A percentile compares a stretch with the other conserved stretches of the same genome.
Evolutionary conservation across 2,329 filamentous ascomycete species (phyloP).

Genomic region (Aspergillus sclerotialis): DNA sequence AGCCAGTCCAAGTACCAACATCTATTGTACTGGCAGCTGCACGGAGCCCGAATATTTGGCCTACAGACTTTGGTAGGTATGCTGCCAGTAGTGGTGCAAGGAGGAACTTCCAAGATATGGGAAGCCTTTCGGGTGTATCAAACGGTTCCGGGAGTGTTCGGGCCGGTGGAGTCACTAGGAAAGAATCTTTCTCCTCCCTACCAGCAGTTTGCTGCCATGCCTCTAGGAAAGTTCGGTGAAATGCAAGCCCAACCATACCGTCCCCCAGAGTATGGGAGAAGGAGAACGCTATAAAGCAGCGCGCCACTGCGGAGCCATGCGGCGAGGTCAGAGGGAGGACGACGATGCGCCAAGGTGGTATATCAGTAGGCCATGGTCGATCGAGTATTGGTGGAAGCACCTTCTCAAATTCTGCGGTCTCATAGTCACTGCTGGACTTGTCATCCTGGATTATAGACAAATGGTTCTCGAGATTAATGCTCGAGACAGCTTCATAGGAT

Average conservation of each 20-base stretch:
- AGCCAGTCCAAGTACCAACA: slow-evolving; percentile 28
- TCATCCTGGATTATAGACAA: slow-evolving; percentile 20
- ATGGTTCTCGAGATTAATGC: slow-evolving; percentile 34
- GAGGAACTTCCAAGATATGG: slow-evolving; percentile 41
- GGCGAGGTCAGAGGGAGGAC: slow-evolving; percentile 30
- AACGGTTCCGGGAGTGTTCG: slow-evolving; percentile 28
- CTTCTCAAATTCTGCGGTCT: slow-evolving; percentile 14
- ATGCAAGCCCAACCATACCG: slow-evolving; percentile 35
- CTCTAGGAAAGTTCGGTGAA: slow-evolving; percentile 37
- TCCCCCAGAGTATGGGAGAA: slow-evolving; percentile 42
- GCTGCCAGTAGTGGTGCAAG: slow-evolving; percentile 32
- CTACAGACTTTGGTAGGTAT: slow-evolving; percentile 31
- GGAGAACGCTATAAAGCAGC: slow-evolving; percentile 33
- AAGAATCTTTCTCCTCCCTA: slow-evolving; percentile 1
- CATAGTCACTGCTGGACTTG: slow-evolving; percentile 3
- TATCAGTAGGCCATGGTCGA: slow-evolving; percentile 17
- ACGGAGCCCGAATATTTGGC: slow-evolving; percentile 24
- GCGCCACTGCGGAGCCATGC: slow-evolving; percentile 4
- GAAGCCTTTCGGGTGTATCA: slow-evolving; percentile 31
- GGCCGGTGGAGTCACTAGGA: slow-evolving; percentile 10
- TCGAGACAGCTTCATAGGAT: slow-evolving; percentile 21
- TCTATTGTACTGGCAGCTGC: slow-evolving; percentile 18
- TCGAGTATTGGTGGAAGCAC: slow-evolving; percentile 27
- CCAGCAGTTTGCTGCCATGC: slow-evolving; percentile 4
- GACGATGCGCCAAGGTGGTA: slow-evolving; percentile 40